Conservation (phyloP, 306 rosid species). For the Castanopsis chinensis region DNA sequence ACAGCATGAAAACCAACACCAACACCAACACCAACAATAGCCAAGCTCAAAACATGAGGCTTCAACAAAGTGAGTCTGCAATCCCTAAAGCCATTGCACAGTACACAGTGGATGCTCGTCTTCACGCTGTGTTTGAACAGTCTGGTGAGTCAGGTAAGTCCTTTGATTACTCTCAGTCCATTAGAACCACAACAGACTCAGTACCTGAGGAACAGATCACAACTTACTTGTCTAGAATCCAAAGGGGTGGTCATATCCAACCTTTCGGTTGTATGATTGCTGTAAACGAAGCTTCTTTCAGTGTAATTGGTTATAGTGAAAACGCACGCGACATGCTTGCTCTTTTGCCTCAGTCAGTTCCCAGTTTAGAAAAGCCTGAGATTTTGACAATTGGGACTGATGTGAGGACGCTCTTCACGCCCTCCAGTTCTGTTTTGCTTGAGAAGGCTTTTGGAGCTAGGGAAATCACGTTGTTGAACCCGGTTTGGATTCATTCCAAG, state of each 20-base stretch:
- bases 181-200: constrained; percentile 36
- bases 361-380: constrained; percentile 45
- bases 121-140: constrained; percentile 87
- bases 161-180: constrained; percentile 57
- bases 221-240: constrained; percentile 67
- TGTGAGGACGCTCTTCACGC: constrained; percentile 56
- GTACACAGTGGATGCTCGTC: constrained; percentile 89
- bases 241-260: constrained; percentile 85
- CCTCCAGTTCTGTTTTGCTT: constrained; percentile 47
- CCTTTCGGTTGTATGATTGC: constrained; percentile 87
- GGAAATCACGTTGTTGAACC: constrained; percentile 81
- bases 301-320: constrained; percentile 62
- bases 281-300: constrained; percentile 55
- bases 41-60: constrained; percentile 29
- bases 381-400: constrained; percentile 55
- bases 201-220: constrained; percentile 76
- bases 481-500: constrained; percentile 84
- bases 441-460: constrained; percentile 82
- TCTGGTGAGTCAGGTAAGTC: constrained; percentile 76
- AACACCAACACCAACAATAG: background rate
- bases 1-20: background rate
- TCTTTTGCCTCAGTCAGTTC: constrained; percentile 71
- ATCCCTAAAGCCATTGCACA: constrained; percentile 84
- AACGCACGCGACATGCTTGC: constrained; percentile 85
- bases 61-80: constrained; percentile 37